Evolutionary conservation across 495 filamentous ascomycete genomes (phyloP).

Genomic region (Amniculicola lignicola): DNA sequence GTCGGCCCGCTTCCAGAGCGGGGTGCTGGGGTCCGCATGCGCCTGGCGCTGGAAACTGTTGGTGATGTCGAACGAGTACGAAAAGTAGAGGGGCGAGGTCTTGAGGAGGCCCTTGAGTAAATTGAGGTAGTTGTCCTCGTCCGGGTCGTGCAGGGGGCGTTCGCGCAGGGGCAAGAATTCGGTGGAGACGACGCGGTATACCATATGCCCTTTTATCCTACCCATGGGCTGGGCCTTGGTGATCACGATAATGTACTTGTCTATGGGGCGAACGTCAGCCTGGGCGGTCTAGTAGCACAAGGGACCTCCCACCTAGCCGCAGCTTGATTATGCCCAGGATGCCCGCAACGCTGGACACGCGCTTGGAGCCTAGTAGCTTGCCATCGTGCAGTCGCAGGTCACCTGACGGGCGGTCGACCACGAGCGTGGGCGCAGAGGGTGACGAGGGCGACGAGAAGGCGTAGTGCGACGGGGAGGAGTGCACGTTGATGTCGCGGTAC

Average conservation of each 20-base stretch:
- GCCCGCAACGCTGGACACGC: constrained; percentile 88
- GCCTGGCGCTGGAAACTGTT: constrained; percentile 93
- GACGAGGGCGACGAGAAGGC: constrained; percentile 95
- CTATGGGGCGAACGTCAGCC: constrained; percentile 45
- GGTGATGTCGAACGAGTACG: constrained; percentile 91
- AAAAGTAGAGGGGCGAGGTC: constrained; percentile 92
- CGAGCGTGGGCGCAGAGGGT: constrained; percentile 78
- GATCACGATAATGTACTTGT: constrained; percentile 96
- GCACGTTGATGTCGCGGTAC: constrained; percentile 94
- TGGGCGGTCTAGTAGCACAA: constrained; percentile 5
- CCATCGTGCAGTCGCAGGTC: constrained; percentile 83
- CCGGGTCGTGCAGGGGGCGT: constrained; percentile 80
- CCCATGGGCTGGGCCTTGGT: constrained; percentile 91
- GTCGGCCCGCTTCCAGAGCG: constrained; percentile 89
- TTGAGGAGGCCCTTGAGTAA: constrained; percentile 76
- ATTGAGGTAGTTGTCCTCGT: constrained; percentile 85
- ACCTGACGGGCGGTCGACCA: constrained; percentile 88
- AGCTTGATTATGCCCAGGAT: constrained; percentile 89
- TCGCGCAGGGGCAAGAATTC: constrained; percentile 94
- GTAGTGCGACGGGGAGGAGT: constrained; percentile 85
- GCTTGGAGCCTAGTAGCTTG: constrained; percentile 66
- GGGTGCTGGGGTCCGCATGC: constrained; percentile 60
- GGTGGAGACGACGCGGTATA: constrained; percentile 86
- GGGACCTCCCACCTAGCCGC: constrained; percentile 70
- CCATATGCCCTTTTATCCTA: constrained; percentile 83